Base-by-base conservation (phyloP, 169 alveolate genomes). In the Cryptosporidium tyzzeri region DNA sequence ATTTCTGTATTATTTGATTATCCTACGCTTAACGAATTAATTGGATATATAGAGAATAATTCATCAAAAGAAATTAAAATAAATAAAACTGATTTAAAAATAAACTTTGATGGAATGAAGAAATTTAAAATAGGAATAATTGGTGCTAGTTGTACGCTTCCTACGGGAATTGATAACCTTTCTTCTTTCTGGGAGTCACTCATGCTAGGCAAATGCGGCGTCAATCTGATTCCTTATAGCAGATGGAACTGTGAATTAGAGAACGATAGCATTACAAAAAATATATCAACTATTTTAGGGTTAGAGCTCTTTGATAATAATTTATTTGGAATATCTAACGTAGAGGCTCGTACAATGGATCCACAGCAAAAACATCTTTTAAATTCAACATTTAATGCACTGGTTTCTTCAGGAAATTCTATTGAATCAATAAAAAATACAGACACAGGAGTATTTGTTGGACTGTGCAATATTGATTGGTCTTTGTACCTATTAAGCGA, bases 401-500 rank as follows among this genome's bases (percentile, higher is more conserved):
- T 80, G 8, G 6, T 59, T 23, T 37, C 33, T 68, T 29, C 84
- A 51, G 67, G 69, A 53, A 85, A 41, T 44, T 71, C 70, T 39
- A 51, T 61, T 48, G 86, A 51, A 68, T 55, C 69, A 61, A 70
- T 69, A 69, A 86, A 84, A 80, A 92, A 74, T 18, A 80, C 89
- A 14, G 37, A 70, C n/a, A 85, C 75, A 4, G 95, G 93, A 7
- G 93, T 86, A 45, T 91, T 91, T 70, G 85, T 93, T 50, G 95
- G 95, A 23, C 86, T 93, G 73, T 91, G 95, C 84, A 91, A 86
- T 44, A 65, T 86, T 18, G 95, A 93, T 21, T 93, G 95, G 95
- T 62, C 89, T 31, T 65, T 80, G 23, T 41, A 45, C 41, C 31
- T 62, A 65, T 45, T 80, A 12, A 58, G 62, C 8, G 84, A 58